Percentiles rank a stretch among this genome's conserved stretches.
These are phyloP conservation scores for Aureococcus anophagefferens DNA, from an alignment of 108 stramenopile species.

Conservation along the genomic window DNA sequence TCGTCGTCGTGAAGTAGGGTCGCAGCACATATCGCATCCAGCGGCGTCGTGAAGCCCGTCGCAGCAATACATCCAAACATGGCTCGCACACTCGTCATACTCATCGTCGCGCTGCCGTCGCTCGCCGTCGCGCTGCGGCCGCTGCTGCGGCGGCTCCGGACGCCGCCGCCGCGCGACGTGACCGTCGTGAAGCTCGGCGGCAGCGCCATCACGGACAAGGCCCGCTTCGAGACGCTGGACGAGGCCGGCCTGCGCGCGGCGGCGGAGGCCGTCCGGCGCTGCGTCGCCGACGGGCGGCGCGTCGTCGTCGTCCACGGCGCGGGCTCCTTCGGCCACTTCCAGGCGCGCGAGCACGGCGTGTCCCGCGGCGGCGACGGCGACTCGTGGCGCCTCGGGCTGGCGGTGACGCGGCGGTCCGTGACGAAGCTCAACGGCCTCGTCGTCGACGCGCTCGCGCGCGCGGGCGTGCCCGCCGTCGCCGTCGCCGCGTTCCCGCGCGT, in stretches of 20 bases:
- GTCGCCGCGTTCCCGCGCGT: not conserved
- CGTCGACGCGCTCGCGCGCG: not conserved
- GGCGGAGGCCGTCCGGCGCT: not conserved
- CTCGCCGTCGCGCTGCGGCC: too few relatives aligned
- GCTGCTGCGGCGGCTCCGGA: too few relatives aligned
- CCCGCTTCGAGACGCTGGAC: not conserved
- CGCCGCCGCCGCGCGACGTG: too few relatives aligned
- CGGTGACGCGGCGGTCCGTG: not conserved
- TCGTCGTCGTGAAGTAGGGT: too few relatives aligned
- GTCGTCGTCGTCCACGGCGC: not conserved
- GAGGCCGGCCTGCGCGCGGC: not conserved
- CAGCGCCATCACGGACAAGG: not conserved
- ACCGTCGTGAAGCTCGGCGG: not conserved
- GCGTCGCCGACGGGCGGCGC: not conserved
- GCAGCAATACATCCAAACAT: too few relatives aligned
- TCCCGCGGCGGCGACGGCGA: not conserved
- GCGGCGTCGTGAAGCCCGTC: too few relatives aligned
- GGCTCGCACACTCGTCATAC: too few relatives aligned
- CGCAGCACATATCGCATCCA: too few relatives aligned
- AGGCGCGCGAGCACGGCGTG: not conserved
- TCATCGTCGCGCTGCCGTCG: too few relatives aligned
- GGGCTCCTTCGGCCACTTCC: not conserved
- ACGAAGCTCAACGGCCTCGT: not conserved
- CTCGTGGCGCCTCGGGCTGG: not conserved
- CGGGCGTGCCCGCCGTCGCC: not conserved